These are phyloP conservation scores for Fraxinus anomala DNA, from an alignment of 257 asterid genomes.

Conservation along the genomic window DNA sequence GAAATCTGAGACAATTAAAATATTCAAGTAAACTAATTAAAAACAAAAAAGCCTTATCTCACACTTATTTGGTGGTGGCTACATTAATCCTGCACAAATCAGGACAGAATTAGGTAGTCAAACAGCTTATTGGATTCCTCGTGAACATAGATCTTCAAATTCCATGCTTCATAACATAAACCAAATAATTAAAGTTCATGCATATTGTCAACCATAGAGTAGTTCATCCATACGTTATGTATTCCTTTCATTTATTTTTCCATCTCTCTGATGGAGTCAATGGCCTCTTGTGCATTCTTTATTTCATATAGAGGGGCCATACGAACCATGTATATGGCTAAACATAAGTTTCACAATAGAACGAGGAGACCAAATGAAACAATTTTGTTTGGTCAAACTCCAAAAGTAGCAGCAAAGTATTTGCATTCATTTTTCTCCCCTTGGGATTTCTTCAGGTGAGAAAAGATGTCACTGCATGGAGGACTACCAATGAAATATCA, in stretches of 20 bases:
- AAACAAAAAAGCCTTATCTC: not conserved
- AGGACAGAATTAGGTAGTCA: not conserved
- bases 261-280: not conserved
- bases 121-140: not conserved
- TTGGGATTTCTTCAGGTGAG: not conserved
- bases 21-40: not conserved
- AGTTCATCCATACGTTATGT: not conserved
- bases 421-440: not conserved
- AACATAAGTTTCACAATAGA: not conserved
- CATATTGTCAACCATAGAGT: not conserved
- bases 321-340: not conserved
- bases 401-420: not conserved
- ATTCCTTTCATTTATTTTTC: not conserved
- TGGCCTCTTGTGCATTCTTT: not conserved
- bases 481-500: not conserved
- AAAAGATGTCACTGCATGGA: not conserved
- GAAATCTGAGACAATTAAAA: not conserved
- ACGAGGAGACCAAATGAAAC: not conserved
- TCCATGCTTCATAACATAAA: not conserved
- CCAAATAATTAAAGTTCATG: not conserved
- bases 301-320: not conserved
- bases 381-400: not conserved
- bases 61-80: not conserved
- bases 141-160: not conserved
- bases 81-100: not conserved